phyloP scores from a whole-genome alignment of 116 monocot genomes.

The Iris pallida region DNA sequence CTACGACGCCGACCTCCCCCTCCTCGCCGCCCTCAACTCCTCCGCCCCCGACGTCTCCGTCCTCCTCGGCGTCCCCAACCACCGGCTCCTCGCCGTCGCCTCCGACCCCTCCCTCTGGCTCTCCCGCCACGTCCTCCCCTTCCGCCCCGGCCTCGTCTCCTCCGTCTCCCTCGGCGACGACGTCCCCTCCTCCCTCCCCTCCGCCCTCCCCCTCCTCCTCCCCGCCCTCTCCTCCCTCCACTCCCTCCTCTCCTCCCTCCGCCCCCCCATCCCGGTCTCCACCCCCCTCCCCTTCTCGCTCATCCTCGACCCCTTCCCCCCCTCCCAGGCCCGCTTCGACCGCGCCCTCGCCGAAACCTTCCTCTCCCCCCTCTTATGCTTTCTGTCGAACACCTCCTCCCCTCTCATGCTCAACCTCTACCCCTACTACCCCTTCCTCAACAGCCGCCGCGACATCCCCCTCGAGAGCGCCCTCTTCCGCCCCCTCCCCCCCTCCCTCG shows the following conservation, averaged over 20 bases:
- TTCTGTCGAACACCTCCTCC: conserved; percentile 43
- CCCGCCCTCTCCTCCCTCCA: conserved; percentile 61
- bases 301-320: conserved; percentile 81
- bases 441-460: conserved; percentile 55
- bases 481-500: conserved; percentile 62
- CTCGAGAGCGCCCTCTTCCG: conserved; percentile 78
- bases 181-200: conserved; percentile 48
- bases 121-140: conserved; percentile 51
- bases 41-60: conserved; percentile 38
- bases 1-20: conserved; percentile 48
- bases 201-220: conserved; percentile 44
- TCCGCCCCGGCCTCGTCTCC: conserved; percentile 39
- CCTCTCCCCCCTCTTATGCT: conserved; percentile 57
- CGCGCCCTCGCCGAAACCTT: conserved; percentile 36
- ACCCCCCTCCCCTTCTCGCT: conserved; percentile 54
- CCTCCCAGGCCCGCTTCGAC: conserved; percentile 92
- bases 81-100: conserved; percentile 74
- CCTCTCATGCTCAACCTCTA: conserved; percentile 85
- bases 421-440: conserved; percentile 78
- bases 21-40: conserved; percentile 50
- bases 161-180: conserved; percentile 67
- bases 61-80: conserved; percentile 69
- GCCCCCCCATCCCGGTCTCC: conserved; percentile 46
- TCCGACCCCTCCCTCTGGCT: conserved; percentile 54
- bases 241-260: conserved; percentile 30